phyloP scores from a whole-genome alignment of 148 eudicot species.

The Arbutus unedo region DNA sequence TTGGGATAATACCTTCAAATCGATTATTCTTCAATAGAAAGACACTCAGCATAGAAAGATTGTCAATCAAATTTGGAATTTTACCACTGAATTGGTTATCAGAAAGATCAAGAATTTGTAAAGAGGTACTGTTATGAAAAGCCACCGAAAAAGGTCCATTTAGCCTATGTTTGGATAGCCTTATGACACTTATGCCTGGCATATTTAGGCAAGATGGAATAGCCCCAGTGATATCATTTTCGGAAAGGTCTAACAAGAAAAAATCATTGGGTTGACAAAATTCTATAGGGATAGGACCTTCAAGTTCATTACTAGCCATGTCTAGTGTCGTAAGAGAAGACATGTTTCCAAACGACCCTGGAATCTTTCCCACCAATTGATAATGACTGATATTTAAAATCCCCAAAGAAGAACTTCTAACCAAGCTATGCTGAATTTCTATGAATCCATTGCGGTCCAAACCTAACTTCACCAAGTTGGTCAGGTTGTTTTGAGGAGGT shows the following conservation, averaged over 20 bases:
- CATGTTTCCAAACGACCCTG: background rate
- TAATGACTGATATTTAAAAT: conserved; percentile 1
- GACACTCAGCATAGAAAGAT: no score
- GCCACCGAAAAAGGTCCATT: background rate
- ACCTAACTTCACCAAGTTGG: background rate
- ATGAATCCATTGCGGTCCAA: conserved; percentile 1
- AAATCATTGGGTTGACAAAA: background rate
- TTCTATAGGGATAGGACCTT: background rate
- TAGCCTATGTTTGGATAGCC: background rate
- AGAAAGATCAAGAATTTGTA: background rate
- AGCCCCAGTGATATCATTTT: background rate
- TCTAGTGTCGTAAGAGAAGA: background rate
- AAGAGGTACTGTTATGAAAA: background rate
- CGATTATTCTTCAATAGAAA: no score
- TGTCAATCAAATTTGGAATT: no score
- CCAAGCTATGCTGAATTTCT: background rate
- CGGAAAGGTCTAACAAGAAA: background rate
- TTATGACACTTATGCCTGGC: fast-evolving
- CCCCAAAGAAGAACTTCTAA: background rate
- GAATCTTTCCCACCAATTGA: conserved; percentile 1
- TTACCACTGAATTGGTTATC: background rate
- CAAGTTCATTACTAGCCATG: conserved; percentile 11
- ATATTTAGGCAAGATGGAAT: background rate
- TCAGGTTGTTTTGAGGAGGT: background rate
- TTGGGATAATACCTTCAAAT: no score